Conservation (phyloP, 106 monocot genomes). For the Dactylorhiza incarnata region DNA sequence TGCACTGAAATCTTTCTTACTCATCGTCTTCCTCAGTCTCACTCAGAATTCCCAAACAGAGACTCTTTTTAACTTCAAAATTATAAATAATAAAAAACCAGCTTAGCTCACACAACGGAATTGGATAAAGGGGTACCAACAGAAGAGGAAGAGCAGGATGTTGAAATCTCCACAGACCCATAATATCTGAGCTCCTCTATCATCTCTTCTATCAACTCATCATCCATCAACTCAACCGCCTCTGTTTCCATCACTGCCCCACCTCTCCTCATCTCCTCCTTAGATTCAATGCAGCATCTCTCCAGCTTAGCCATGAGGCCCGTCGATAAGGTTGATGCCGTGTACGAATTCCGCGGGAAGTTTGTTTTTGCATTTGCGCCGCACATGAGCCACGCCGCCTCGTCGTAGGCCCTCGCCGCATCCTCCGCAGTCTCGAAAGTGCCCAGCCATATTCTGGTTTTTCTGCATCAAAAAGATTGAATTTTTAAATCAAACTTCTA, state of each 20-base stretch:
- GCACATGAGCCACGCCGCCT: slow-evolving; percentile 82
- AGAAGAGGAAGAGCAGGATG: slow-evolving; percentile 21
- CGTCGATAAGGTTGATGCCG: slow-evolving; percentile 38
- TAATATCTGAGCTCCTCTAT: slow-evolving; percentile 84
- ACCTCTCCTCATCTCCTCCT: slow-evolving; percentile 6
- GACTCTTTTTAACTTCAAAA: not conserved
- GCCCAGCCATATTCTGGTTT: slow-evolving; percentile 93
- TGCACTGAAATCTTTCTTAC: too few species aligned
- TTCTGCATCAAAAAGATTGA: slow-evolving; percentile 34
- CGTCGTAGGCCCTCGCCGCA: slow-evolving; percentile 91
- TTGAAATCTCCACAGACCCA: slow-evolving; percentile 71
- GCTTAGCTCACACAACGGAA: not conserved
- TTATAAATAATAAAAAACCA: not conserved
- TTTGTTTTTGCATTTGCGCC: slow-evolving; percentile 68
- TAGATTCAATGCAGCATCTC: slow-evolving; percentile 42
- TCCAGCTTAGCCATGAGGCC: slow-evolving; percentile 74
- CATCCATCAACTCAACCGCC: slow-evolving; percentile 24
- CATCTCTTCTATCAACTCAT: slow-evolving; percentile 89
- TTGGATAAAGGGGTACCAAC: not conserved
- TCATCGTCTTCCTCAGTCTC: not conserved
- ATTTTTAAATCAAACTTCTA: not conserved
- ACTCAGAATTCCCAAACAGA: not conserved
- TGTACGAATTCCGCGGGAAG: slow-evolving; percentile 41
- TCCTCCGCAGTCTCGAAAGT: slow-evolving; percentile 90
- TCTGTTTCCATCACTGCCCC: not conserved